Percentiles rank a stretch among this genome's conserved stretches.
Evolutionary conservation across 805 yeast species (phyloP).

Genomic region (Nakazawaea wickerhamii): DNA sequence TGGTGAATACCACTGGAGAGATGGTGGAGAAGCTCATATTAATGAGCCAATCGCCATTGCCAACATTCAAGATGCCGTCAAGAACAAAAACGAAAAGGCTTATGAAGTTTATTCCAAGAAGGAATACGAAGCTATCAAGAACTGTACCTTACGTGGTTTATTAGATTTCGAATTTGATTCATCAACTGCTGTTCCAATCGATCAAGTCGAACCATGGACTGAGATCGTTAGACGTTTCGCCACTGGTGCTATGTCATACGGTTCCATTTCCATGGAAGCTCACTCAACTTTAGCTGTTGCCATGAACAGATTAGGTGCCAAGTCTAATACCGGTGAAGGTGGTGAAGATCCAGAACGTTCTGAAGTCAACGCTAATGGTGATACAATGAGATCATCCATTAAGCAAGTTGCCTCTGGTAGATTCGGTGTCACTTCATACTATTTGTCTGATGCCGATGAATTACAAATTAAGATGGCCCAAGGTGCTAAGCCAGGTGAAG

Average conservation of each 20-base stretch:
- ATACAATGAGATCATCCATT: slow-evolving; percentile 97
- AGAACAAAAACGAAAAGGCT: slow-evolving; percentile 91
- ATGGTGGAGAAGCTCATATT: slow-evolving; percentile 94
- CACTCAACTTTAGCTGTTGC: slow-evolving; percentile 98
- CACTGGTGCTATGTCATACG: slow-evolving; percentile 99
- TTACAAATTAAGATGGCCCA: slow-evolving; percentile 98
- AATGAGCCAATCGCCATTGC: slow-evolving; percentile 96
- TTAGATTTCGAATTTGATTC: slow-evolving; percentile 80
- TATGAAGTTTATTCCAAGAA: slow-evolving; percentile 85
- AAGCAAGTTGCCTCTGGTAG: slow-evolving; percentile 98
- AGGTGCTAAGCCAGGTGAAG: slow-evolving; percentile 99
- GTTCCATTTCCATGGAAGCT: slow-evolving; percentile 97
- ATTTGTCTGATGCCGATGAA: slow-evolving; percentile 94
- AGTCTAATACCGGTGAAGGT: slow-evolving; percentile 98
- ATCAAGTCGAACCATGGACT: slow-evolving; percentile 99
- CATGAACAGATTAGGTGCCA: slow-evolving; percentile 96
- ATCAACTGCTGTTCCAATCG: slow-evolving; percentile 78
- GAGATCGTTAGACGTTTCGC: slow-evolving; percentile 95
- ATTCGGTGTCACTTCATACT: slow-evolving; percentile 95
- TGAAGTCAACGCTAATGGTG: slow-evolving; percentile 75
- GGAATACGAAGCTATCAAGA: slow-evolving; percentile 86
- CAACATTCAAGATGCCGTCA: slow-evolving; percentile 94
- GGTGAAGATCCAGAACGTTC: slow-evolving; percentile 97
- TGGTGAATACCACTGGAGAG: slow-evolving; percentile 98
- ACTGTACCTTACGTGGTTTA: slow-evolving; percentile 91